phyloP scores from a whole-genome alignment of 164 flowering plant species.

The Annona squamosa region DNA sequence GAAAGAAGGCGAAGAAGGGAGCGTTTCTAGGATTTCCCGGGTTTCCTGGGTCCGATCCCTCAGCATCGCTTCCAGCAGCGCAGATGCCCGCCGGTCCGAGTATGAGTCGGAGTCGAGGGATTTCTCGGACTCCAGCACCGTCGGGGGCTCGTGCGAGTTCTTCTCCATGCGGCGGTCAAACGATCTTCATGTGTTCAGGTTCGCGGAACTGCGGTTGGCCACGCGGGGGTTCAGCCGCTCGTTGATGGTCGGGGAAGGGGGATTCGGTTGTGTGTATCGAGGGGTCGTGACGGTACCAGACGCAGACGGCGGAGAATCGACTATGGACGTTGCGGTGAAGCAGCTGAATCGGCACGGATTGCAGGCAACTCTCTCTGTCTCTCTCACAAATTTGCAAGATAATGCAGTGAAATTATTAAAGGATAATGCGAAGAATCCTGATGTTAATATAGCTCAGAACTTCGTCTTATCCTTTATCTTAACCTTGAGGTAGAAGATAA shows the following conservation, averaged over 20 bases:
- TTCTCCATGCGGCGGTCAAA: conserved; percentile 33
- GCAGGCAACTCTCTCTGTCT: conserved; percentile 52
- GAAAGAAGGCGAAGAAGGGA: conserved; percentile 36
- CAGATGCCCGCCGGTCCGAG: conserved; percentile 26
- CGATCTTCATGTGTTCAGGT: conserved; percentile 56
- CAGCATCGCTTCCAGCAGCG: conserved; percentile 57
- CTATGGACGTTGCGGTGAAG: conserved; percentile 76
- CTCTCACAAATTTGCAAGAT: neutral
- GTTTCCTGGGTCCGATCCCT: conserved; percentile 82
- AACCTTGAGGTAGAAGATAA: too few species aligned
- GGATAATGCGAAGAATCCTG: too few species aligned
- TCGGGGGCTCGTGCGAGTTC: conserved; percentile 18
- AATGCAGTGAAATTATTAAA: too few species aligned
- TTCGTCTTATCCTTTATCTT: too few species aligned
- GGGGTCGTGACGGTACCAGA: conserved; percentile 42
- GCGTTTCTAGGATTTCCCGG: conserved; percentile 32
- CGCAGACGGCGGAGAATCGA: conserved; percentile 12
- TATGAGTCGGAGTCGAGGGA: conserved; percentile 28
- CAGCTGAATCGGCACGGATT: conserved; percentile 76
- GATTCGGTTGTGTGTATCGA: conserved; percentile 81
- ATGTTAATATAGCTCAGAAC: too few species aligned
- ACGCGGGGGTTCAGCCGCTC: conserved; percentile 71
- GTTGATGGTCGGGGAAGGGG: conserved; percentile 83
- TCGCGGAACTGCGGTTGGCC: conserved; percentile 69
- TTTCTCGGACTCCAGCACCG: conserved; percentile 15